phyloP scores from a whole-genome alignment of 2,329 filamentous ascomycete genomes.

The Xylariaceae sp. region DNA sequence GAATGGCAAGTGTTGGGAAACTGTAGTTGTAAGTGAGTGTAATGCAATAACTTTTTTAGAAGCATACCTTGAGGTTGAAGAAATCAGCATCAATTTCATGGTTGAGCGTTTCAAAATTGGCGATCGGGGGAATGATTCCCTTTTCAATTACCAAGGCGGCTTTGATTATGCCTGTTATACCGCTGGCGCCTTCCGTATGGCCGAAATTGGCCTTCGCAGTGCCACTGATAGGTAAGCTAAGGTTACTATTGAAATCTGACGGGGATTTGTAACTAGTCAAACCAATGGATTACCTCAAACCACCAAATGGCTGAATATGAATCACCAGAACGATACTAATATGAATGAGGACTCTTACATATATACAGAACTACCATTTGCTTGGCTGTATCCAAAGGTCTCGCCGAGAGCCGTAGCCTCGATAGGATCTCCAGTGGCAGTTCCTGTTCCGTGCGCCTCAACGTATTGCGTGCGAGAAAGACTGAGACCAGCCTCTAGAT shows the following conservation, averaged over 20 bases:
- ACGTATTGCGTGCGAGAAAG: neutral
- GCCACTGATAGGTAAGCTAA: too few species aligned
- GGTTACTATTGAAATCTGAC: too few species aligned
- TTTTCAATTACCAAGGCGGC: slow-evolving; percentile 1
- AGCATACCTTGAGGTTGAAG: too few species aligned
- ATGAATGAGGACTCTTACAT: too few species aligned
- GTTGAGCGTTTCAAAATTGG: neutral
- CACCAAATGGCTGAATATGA: too few species aligned
- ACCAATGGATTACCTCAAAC: too few species aligned
- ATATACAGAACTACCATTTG: neutral
- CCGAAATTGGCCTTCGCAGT: slow-evolving; percentile 7
- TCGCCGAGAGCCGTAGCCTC: neutral
- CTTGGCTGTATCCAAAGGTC: neutral
- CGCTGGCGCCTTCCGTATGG: slow-evolving; percentile 2
- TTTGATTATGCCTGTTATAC: slow-evolving; percentile 3
- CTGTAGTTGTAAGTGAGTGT: too few species aligned
- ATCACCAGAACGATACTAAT: too few species aligned
- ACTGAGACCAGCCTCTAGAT: neutral
- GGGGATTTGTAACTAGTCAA: too few species aligned
- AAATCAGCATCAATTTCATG: neutral
- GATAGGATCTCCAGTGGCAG: neutral
- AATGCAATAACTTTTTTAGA: too few species aligned
- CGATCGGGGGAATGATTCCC: neutral
- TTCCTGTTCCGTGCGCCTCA: slow-evolving; percentile 7
- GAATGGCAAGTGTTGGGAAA: neutral